Base-by-base conservation (phyloP, 1,284 basidiomycete genomes). In the Vanrija pseudolonga region DNA sequence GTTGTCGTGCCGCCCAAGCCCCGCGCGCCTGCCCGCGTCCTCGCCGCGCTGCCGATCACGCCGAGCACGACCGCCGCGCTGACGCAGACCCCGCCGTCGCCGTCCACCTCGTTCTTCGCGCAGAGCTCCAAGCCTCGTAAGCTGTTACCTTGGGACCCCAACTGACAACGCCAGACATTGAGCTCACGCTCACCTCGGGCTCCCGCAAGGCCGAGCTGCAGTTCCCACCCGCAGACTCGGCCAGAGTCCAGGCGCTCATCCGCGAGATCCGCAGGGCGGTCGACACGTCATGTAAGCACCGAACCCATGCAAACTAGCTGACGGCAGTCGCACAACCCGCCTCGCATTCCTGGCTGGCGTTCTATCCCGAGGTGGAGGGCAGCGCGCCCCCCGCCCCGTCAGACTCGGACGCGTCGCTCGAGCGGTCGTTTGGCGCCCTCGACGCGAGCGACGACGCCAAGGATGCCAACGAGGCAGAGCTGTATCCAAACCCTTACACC, bases 201-300 rank as follows among this genome's bases (percentile, higher is more conserved):
- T 86, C 84, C 41, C 84, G 85, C 46, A 84, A 83, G 57, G 83
- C 84, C 7, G 89, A 88, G 66, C 76, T 93, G 5, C 88, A 89
- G 4, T 86, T 87, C 40, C 84, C 84, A 15, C 87, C 69, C 0
- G 55, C 37, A 11, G 63, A 68, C 17, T 57, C 65, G 6, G 58
- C 55, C 0, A 51, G 60, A 15, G 68, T 71, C 0, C 66, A 72
- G 32, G 45, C 55, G 5, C 43, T 74, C 19, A 55, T 69, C 15
- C 58, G 59, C 24, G 66, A 69, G 42, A 42, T 73, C 39, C 53
- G 54, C 22, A 42, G 51, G 42, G 53, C 51, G 0, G 51, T 56
- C 9, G 50, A 49, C 20, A 12, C 45, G 9, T 44, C 50, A 19
- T 43, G 59, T 61, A 28, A 50, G 59, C 20, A 7, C 1, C 9